These are phyloP conservation scores for Monosporozyma yasuniensis DNA, from an alignment of 805 yeast species.

Conservation along the genomic window DNA sequence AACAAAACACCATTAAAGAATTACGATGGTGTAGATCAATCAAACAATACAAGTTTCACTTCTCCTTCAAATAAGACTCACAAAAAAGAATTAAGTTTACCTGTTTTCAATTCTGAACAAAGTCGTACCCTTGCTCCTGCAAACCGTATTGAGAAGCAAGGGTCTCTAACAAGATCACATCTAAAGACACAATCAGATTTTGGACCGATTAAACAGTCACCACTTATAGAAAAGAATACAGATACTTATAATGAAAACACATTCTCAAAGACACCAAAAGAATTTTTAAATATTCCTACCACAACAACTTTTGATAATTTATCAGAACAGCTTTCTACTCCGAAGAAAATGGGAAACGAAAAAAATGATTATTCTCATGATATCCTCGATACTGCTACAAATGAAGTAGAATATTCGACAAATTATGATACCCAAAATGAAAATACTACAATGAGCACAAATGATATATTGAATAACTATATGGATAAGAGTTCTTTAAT, in stretches of 20 bases:
- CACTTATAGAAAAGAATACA: background rate
- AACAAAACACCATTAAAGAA: slow-evolving; percentile 1
- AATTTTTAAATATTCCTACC: background rate
- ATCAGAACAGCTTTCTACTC: background rate
- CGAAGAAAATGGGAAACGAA: background rate
- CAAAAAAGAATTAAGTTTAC: background rate
- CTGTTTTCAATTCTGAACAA: background rate
- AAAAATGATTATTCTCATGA: background rate
- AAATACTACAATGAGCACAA: background rate
- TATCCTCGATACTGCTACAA: background rate
- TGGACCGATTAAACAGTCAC: background rate
- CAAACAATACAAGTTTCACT: background rate
- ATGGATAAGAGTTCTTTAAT: background rate
- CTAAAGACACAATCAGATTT: background rate
- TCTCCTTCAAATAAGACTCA: background rate
- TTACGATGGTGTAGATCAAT: background rate
- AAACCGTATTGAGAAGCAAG: background rate
- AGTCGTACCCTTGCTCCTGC: background rate
- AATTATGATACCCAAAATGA: slow-evolving; percentile 1
- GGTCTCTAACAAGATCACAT: background rate
- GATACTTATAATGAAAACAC: background rate
- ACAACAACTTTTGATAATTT: background rate
- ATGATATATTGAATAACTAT: slow-evolving; percentile 2
- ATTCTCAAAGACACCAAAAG: background rate
- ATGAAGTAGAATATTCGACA: background rate